These are phyloP conservation scores for Primulina tabacum DNA, from an alignment of 257 asterid genomes.

Conservation along the genomic window DNA sequence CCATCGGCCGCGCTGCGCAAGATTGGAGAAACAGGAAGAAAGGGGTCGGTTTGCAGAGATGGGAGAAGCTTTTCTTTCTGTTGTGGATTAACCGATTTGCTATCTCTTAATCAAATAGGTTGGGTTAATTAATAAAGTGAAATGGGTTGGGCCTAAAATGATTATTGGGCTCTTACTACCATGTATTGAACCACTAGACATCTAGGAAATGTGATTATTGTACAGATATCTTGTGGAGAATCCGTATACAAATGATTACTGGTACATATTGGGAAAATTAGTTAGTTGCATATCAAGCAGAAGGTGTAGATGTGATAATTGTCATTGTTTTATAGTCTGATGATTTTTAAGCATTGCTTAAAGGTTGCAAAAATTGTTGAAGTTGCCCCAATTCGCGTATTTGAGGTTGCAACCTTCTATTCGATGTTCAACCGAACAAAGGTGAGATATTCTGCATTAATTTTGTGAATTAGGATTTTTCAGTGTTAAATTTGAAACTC, in stretches of 20 bases:
- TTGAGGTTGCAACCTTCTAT: conserved; percentile 96
- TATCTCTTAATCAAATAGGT: no score
- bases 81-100: no score
- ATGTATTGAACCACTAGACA: background rate
- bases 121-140: no score
- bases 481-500: conserved; percentile 1
- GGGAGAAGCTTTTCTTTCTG: no score
- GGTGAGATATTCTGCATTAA: conserved; percentile 42
- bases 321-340: background rate
- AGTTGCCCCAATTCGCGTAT: conserved; percentile 97
- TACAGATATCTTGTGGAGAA: conserved; percentile 13
- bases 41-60: no score
- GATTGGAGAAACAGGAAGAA: no score
- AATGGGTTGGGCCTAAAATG: no score
- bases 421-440: conserved; percentile 94
- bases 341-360: conserved; percentile 17
- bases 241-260: conserved; percentile 13
- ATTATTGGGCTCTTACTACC: background rate
- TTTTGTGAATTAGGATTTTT: conserved; percentile 7
- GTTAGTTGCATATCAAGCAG: background rate
- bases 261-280: conserved; percentile 15
- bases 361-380: conserved; percentile 93
- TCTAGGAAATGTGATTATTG: background rate
- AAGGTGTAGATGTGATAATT: background rate
- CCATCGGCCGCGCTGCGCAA: no score